Evolutionary conservation across 352 stramenopile genomes (phyloP).

Genomic region (Phytophthora pistaciae): DNA sequence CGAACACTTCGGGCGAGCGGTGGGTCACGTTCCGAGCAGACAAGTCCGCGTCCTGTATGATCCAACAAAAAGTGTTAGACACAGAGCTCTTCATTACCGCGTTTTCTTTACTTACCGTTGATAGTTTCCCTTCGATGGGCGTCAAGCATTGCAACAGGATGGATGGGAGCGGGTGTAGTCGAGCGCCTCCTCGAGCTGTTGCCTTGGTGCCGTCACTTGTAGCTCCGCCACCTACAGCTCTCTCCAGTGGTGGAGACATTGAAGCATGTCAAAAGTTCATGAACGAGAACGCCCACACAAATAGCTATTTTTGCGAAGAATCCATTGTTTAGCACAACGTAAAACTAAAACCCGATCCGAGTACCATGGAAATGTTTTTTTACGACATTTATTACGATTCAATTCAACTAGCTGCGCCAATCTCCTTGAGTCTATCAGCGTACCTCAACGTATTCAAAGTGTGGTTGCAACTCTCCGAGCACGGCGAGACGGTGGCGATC

Average conservation of each 20-base stretch:
- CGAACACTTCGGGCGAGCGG: constrained; percentile 40
- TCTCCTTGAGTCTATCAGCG: constrained; percentile 96
- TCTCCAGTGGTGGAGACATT: constrained; percentile 22
- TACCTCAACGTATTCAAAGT: constrained; percentile 98
- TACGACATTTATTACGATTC: neutral
- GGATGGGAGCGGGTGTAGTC: constrained; percentile 20
- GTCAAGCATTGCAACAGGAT: constrained; percentile 43
- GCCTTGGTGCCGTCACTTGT: constrained; percentile 3
- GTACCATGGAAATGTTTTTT: neutral
- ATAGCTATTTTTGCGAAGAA: constrained; percentile 19
- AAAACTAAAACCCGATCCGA: neutral
- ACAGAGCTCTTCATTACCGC: neutral
- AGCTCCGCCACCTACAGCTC: constrained; percentile 3
- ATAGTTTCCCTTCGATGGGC: constrained; percentile 49
- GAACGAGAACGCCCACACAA: neutral
- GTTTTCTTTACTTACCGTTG: constrained; percentile 25
- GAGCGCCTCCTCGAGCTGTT: constrained; percentile 13
- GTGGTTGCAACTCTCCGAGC: constrained; percentile 94
- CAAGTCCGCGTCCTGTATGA: constrained; percentile 50
- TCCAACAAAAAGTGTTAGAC: neutral
- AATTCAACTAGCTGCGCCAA: constrained; percentile 35
- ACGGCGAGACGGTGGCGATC: constrained; percentile 95
- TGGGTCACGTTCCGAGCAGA: constrained; percentile 58
- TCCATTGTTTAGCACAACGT: neutral
- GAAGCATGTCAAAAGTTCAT: constrained; percentile 16